Base-by-base conservation (phyloP, 2,329 filamentous ascomycete genomes). In the Juglanconis oblonga region DNA sequence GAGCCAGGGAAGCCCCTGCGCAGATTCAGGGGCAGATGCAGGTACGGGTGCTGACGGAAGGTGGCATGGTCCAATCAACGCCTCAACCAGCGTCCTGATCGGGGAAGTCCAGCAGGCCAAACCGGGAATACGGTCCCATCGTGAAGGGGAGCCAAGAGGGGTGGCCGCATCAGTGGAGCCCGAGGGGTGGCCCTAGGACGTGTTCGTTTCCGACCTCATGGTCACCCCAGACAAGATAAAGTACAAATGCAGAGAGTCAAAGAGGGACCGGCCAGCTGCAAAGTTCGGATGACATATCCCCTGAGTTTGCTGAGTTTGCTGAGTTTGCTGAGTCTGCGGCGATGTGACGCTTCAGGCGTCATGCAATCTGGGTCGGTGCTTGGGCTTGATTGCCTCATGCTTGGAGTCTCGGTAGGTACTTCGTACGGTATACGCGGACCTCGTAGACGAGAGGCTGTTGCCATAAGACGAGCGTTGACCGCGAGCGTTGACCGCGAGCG, bases 11-110 rank as follows among this genome's bases (percentile, higher is more conserved):
- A 52, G 24, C 48, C 61, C 61, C 48, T 50, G 58, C 33, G 33
- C 14, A 49, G 13, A 31, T 36, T 62, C 61, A 62, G 61, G 61
- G 61, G 61, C 54, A 62, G 52, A 62, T 62, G 61, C 61, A 62
- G 61, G 61, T 61, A 62, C 61, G 50, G 54, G 42, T 54, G 58
- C 61, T 36, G 53, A 45, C 29, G 33, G 45, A 32, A 35, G 50
- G 47, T 48, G 57, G 31, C 57, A 55, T 55, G 57, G 38, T n/a
- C 57, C 60, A 62, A 62, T 55, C 59, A 62, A 14, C 44, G 33
- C 40, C 38, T 47, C 32, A 35, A 49, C 36, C 40, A 14, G 14
- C 24, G n/a, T n/a, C 33, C 24, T 47, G 49, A 58, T 53, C 52
- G 17, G 24, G 51, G 52, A 49, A 33, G 40, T 40, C 11, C 36